These are phyloP conservation scores for Zymoseptoria tritici DNA, from an alignment of 2,329 filamentous ascomycete species.

Conservation along the genomic window DNA sequence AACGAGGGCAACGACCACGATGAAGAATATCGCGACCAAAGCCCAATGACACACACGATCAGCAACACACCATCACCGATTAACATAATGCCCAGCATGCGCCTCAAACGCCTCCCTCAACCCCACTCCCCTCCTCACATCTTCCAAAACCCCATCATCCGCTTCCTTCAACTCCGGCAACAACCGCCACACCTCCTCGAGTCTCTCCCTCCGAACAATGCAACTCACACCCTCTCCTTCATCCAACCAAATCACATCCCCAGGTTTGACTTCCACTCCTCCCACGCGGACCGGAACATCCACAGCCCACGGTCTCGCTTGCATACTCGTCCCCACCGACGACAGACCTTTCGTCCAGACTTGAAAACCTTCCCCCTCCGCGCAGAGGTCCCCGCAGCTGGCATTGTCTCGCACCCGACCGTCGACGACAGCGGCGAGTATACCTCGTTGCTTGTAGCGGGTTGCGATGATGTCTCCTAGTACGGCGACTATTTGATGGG, in stretches of 20 bases:
- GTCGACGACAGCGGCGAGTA: slow-evolving; percentile 57
- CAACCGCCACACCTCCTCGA: slow-evolving; percentile 54
- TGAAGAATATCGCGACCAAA: no score
- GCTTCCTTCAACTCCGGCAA: slow-evolving; percentile 43
- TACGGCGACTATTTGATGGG: slow-evolving; percentile 51
- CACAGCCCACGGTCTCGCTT: slow-evolving; percentile 50
- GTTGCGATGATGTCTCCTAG: slow-evolving; percentile 71
- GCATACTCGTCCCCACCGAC: slow-evolving; percentile 51
- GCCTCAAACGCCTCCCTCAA: slow-evolving; percentile 61
- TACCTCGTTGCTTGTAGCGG: slow-evolving; percentile 57
- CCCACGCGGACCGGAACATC: slow-evolving; percentile 35
- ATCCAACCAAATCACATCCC: slow-evolving; percentile 65
- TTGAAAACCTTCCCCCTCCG: slow-evolving; percentile 24
- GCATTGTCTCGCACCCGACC: slow-evolving; percentile 60
- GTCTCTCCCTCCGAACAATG: slow-evolving; percentile 54
- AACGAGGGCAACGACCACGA: no score
- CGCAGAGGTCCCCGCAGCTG: slow-evolving; percentile 42
- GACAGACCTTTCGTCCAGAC: slow-evolving; percentile 53
- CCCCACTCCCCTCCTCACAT: slow-evolving; percentile 54
- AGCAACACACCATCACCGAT: background rate
- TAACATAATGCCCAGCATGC: slow-evolving; percentile 30
- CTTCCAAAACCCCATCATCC: slow-evolving; percentile 43
- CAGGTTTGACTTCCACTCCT: slow-evolving; percentile 36
- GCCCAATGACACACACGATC: no score
- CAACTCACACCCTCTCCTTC: slow-evolving; percentile 59